These are phyloP conservation scores for Agroathelia rolfsii DNA, from an alignment of 1,284 basidiomycete genomes.

Conservation along the genomic window DNA sequence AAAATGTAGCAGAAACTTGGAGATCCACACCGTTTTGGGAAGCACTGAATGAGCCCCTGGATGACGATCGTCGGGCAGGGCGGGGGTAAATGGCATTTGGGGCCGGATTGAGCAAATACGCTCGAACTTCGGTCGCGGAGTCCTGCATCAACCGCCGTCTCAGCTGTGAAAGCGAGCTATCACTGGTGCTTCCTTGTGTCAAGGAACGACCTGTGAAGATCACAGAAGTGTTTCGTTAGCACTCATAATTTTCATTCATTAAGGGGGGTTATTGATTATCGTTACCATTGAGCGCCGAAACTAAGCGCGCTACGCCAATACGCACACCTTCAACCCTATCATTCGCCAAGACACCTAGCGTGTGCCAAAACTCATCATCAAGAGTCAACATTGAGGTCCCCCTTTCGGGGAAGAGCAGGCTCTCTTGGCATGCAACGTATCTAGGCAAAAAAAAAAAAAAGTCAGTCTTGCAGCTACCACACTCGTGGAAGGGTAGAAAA, in stretches of 20 bases:
- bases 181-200: too few species aligned
- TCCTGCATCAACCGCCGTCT: slow-evolving; percentile 35
- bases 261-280: too few species aligned
- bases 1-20: too few species aligned
- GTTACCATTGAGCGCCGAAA: too few species aligned
- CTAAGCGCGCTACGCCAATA: slow-evolving; percentile 71
- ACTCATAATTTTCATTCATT: too few species aligned
- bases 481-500: too few species aligned
- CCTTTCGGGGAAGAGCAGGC: slow-evolving; percentile 35
- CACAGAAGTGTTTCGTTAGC: too few species aligned
- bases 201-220: too few species aligned
- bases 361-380: slow-evolving; percentile 51
- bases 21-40: too few species aligned
- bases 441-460: slow-evolving; percentile 19
- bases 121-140: slow-evolving; percentile 37
- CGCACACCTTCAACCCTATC: slow-evolving; percentile 84
- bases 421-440: slow-evolving; percentile 66
- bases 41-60: slow-evolving; percentile 11
- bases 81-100: slow-evolving; percentile 5
- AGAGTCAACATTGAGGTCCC: slow-evolving; percentile 29
- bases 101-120: slow-evolving; percentile 22
- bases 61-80: slow-evolving; percentile 9
- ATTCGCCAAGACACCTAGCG: slow-evolving; percentile 46
- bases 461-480: too few species aligned
- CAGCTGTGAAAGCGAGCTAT: too few species aligned